Evolutionary conservation across 2,329 filamentous ascomycete species (phyloP), one percentile per base, ranked within the genome.

Genomic region (Aspergillus quadricinctus): DNA sequence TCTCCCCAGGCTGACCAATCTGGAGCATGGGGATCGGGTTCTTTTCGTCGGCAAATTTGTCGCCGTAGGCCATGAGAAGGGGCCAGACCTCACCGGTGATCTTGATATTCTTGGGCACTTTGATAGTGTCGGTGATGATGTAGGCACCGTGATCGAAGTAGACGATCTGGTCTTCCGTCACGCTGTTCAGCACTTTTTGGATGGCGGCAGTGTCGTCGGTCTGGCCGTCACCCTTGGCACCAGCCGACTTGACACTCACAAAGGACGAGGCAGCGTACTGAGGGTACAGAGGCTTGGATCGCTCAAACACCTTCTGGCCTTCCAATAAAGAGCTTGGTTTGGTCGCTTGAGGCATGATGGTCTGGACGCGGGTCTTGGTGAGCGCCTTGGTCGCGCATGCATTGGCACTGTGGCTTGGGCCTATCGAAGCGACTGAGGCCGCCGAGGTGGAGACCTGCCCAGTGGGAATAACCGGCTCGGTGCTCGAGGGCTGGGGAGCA

Each of bases 31-130:
- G 85, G 70, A 86, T 84, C 43, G 92, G 92, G 69, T 92, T 90
- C 62, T 78, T 75, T 72, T 87, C 80, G 71, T 96, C 86, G 60
- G 81, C 77, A 79, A 97, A 97, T 61, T 82, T 81, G 35, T 77
- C 69, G 53, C 92, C 92, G 51, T 86, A 84, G 27, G 90, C 92
- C 81, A 97, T 88, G 72, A 97, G 88, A 59, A 96, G 77, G 2
- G 93, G 88, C 90, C 90, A 96, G 70, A 95, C 86, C 76, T 97
- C 92, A 66, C 93, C 93, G 7, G 89, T 90, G 69, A 97, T 92
- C 76, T 87, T 89, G 77, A 93, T 86, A 68, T 91, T 83, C 78
- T 88, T 88, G 57, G 84, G 84, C 2, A 87, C 77, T 53, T 78
- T 79, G 68, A 88, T 74, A 4, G 85, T 87, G 58, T 81, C 76